Evolutionary conservation across 2,329 filamentous ascomycete genomes (phyloP), one percentile per base, ranked within the genome.

Genomic region (Calonectria montana): DNA sequence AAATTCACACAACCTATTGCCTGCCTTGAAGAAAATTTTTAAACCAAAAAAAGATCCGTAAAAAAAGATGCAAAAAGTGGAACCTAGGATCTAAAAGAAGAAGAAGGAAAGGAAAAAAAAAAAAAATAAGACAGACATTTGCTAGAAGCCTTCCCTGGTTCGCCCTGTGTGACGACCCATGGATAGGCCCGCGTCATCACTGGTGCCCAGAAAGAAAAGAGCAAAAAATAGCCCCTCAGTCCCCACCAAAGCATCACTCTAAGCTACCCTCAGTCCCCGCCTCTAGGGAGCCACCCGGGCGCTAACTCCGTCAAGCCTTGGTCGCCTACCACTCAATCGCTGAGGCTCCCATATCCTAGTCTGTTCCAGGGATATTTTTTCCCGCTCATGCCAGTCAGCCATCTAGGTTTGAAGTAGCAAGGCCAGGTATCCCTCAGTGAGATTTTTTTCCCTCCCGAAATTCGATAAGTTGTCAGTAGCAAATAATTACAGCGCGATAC

Each of bases 211-310:
- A 31, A 53, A 50, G 31, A 53, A 27, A 29, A 18, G 48, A 53
- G 48, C 13, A 53, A 53, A 29, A 31, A 53, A 31, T 15, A 16
- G 25, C 25, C 47, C 13, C 53, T 25, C 29, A 21, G 12, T 29
- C 53, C 53, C 53, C 25, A n/a, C 47, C 23, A 21, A 31, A 6
- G 39, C 50, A 7, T 29, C 48, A 21, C 25, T 39, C 48, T 29
- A 67, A 13, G 27, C 16, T 59, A 25, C 48, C 64, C 47, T 31
- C 50, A 13, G 13, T 57, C 43, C 37, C 64, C 50, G 48, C 48
- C 50, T 57, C 64, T n/a, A 59, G 64, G 64, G 39, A 66, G 41
- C 50, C 35, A 25, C 21, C 50, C 48, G 64, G 37, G 25, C 63
- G 48, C 63, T 66, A 66, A 57, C 35, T 57, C 35, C 48, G 23